These are phyloP conservation scores for Sporothrix pseudoabietina DNA, from an alignment of 2,329 filamentous ascomycete species.

Conservation along the genomic window DNA sequence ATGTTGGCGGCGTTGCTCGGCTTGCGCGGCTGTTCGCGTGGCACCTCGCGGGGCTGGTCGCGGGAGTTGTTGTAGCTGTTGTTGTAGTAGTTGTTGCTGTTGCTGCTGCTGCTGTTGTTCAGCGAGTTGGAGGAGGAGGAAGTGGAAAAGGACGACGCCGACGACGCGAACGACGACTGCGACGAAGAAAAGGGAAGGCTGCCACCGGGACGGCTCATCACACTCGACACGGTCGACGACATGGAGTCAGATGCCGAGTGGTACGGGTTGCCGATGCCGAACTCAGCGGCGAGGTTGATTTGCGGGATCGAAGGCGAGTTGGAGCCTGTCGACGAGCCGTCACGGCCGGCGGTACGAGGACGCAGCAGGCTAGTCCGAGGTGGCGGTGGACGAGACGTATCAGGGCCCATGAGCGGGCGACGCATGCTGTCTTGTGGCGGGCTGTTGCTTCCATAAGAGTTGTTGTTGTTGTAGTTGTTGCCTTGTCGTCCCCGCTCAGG, in stretches of 20 bases:
- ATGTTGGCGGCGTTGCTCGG: constrained; percentile 46
- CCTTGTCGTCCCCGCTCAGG: constrained; percentile 44
- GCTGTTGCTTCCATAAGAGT: constrained; percentile 8
- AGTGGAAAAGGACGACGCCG: constrained; percentile 35
- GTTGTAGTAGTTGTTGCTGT: background rate
- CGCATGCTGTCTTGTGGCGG: constrained; percentile 27
- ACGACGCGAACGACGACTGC: constrained; percentile 54
- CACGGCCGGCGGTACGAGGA: constrained; percentile 46
- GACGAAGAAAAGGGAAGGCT: constrained; percentile 61
- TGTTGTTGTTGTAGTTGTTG: background rate
- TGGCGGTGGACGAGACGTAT: constrained; percentile 56
- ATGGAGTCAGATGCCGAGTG: constrained; percentile 65
- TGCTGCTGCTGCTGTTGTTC: background rate
- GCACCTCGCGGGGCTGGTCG: background rate
- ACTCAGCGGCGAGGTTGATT: constrained; percentile 62
- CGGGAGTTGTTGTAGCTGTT: background rate
- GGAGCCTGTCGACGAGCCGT: constrained; percentile 32
- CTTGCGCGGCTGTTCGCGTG: background rate
- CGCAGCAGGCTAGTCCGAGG: constrained; percentile 54
- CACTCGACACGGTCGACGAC: constrained; percentile 64
- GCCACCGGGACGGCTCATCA: constrained; percentile 54
- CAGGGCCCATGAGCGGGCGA: constrained; percentile 50
- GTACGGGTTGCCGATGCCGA: constrained; percentile 64
- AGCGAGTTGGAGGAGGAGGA: constrained; percentile 21
- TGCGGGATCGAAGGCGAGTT: constrained; percentile 39